phyloP scores from a whole-genome alignment of 148 eudicot species.

The Fagopyrum homotropicum region DNA sequence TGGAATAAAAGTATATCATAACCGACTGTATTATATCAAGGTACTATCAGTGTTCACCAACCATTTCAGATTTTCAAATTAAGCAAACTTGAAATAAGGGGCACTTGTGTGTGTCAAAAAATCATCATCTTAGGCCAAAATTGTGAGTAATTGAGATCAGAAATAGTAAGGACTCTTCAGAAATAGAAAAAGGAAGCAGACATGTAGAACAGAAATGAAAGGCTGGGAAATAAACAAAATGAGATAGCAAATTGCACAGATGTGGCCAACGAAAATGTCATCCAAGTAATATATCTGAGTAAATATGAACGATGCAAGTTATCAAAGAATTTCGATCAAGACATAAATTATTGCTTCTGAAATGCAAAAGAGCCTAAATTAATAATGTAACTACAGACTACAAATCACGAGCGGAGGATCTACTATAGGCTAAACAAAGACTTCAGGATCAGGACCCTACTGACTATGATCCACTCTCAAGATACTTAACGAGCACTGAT shows the following conservation, averaged over 20 bases:
- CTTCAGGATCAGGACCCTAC: not conserved
- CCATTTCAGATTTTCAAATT: constrained; percentile 1
- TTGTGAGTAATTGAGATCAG: not conserved
- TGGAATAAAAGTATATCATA: constrained; percentile 5
- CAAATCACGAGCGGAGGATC: not conserved
- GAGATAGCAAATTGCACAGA: not conserved
- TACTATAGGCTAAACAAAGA: not conserved
- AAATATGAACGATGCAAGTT: not conserved
- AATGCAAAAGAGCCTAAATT: not conserved
- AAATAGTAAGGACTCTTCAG: not conserved
- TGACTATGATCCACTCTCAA: not conserved
- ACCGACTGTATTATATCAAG: not conserved
- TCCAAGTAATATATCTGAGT: not conserved
- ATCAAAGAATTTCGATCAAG: not conserved
- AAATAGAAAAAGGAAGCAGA: not conserved
- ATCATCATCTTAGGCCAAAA: not conserved
- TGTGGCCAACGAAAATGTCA: not conserved
- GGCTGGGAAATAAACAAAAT: not conserved
- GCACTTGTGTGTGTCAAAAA: not conserved
- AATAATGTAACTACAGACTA: not conserved
- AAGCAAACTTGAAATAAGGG: not conserved
- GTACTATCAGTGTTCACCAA: not conserved
- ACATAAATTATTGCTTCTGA: not conserved
- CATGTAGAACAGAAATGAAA: not conserved
- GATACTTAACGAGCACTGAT: not conserved